Percentiles rank a stretch among this genome's conserved stretches.
phyloP scores from a whole-genome alignment of 805 yeast species.

The Kregervanrija delftensis region DNA sequence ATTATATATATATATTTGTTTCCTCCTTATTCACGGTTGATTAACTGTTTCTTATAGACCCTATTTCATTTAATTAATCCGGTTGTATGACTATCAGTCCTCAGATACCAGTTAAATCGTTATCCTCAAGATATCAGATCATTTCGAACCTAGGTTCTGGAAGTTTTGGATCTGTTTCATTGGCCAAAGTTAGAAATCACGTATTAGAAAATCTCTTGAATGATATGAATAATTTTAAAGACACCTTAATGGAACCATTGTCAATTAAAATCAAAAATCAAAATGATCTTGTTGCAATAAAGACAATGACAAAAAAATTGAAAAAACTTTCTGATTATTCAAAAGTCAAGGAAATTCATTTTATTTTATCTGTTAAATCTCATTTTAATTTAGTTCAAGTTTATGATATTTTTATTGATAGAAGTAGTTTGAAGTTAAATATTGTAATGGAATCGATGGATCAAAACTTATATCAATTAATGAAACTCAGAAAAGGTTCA shows the following conservation, averaged over 20 bases:
- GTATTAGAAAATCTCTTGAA: slow-evolving; percentile 9
- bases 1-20: not conserved
- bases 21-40: not conserved
- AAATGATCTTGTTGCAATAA: slow-evolving; percentile 62
- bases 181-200: slow-evolving; percentile 44
- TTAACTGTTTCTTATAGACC: not conserved
- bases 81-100: not conserved
- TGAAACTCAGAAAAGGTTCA: slow-evolving; percentile 50
- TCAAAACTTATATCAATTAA: slow-evolving; percentile 71
- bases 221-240: slow-evolving; percentile 19
- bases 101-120: slow-evolving; percentile 34
- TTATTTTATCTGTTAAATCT: slow-evolving; percentile 59
- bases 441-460: slow-evolving; percentile 88
- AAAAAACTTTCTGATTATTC: slow-evolving; percentile 48
- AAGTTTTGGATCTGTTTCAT: slow-evolving; percentile 64
- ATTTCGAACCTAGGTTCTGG: slow-evolving; percentile 62
- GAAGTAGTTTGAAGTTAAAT: slow-evolving; percentile 49
- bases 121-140: slow-evolving; percentile 38
- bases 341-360: slow-evolving; percentile 58
- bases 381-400: slow-evolving; percentile 70
- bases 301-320: slow-evolving; percentile 60
- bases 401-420: slow-evolving; percentile 75
- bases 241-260: slow-evolving; percentile 48
- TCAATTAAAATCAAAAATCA: slow-evolving; percentile 8
- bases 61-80: not conserved